phyloP scores from a whole-genome alignment of 768 basidiomycete genomes.

The Pleurotus giganteus region DNA sequence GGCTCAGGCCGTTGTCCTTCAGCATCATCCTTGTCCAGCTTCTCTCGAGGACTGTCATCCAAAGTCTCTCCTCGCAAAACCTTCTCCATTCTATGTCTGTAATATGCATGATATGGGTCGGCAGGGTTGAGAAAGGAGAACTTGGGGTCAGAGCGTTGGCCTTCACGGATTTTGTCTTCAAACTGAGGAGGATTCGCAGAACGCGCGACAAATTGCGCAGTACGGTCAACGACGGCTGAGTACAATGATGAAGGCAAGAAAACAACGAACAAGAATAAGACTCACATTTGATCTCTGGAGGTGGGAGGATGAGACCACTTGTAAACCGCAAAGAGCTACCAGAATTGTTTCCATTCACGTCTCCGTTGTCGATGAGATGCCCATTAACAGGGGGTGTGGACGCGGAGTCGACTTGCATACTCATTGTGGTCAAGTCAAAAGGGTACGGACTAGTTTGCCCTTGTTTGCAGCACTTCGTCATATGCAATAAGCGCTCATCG shows the following conservation, averaged over 20 bases:
- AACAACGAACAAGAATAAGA: constrained; percentile 29
- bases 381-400: constrained; percentile 33
- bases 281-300: constrained; percentile 92
- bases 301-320: constrained; percentile 90
- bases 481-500: not conserved
- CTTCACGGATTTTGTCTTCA: constrained; percentile 96
- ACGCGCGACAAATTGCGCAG: constrained; percentile 86
- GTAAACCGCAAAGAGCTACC: constrained; percentile 52
- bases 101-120: constrained; percentile 99
- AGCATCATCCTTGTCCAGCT: constrained; percentile 39
- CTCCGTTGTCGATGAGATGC: constrained; percentile 37
- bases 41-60: constrained; percentile 53
- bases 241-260: constrained; percentile 10
- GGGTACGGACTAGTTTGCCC: not conserved
- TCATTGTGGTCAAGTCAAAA: constrained; percentile 40
- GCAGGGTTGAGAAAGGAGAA: constrained; percentile 97
- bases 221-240: constrained; percentile 91
- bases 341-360: constrained; percentile 34
- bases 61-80: constrained; percentile 71
- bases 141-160: constrained; percentile 94
- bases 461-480: not conserved
- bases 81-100: constrained; percentile 87
- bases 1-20: constrained; percentile 37
- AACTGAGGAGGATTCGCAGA: constrained; percentile 93
- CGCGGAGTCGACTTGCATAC: constrained; percentile 37